phyloP scores from a whole-genome alignment of 164 flowering plant genomes.

The Dillenia turbinata region DNA sequence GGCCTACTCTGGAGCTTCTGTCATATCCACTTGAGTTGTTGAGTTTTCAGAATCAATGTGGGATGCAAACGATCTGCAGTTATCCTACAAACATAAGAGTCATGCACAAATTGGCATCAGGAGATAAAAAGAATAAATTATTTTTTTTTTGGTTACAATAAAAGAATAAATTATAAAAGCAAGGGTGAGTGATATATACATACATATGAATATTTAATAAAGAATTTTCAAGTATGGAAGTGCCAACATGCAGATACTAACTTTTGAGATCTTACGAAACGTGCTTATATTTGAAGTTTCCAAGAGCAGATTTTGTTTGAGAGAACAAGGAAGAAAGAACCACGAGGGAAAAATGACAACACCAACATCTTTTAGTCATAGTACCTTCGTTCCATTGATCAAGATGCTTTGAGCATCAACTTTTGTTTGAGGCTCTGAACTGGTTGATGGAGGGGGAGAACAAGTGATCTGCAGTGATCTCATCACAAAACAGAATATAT shows the following conservation, averaged over 20 bases:
- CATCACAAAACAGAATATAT: not conserved
- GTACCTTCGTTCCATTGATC: conserved; percentile 20
- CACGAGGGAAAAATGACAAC: not conserved
- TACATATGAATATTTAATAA: not conserved
- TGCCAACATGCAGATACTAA: too few species aligned
- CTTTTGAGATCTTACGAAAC: too few species aligned
- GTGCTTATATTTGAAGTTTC: too few species aligned
- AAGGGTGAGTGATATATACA: not conserved
- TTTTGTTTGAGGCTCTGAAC: conserved; percentile 19
- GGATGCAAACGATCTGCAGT: conserved; percentile 1
- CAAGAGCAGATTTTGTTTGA: too few species aligned
- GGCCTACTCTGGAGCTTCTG: conserved; percentile 22
- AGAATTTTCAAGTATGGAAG: not conserved
- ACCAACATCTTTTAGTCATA: not conserved
- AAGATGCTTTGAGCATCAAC: conserved; percentile 11
- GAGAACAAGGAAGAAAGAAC: not conserved
- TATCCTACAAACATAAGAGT: conserved; percentile 14
- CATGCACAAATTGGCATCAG: not conserved
- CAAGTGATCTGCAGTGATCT: conserved; percentile 1
- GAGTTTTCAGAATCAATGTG: conserved; percentile 40
- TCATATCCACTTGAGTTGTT: conserved; percentile 32
- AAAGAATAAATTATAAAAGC: not conserved
- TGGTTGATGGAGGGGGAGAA: conserved; percentile 20
- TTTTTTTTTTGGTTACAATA: too few species aligned
- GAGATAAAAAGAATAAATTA: not conserved